A percentile compares a stretch with the other conserved stretches of the same genome.
phyloP scores from a whole-genome alignment of 1,284 basidiomycete species.

The Ceratobasidium sp. region DNA sequence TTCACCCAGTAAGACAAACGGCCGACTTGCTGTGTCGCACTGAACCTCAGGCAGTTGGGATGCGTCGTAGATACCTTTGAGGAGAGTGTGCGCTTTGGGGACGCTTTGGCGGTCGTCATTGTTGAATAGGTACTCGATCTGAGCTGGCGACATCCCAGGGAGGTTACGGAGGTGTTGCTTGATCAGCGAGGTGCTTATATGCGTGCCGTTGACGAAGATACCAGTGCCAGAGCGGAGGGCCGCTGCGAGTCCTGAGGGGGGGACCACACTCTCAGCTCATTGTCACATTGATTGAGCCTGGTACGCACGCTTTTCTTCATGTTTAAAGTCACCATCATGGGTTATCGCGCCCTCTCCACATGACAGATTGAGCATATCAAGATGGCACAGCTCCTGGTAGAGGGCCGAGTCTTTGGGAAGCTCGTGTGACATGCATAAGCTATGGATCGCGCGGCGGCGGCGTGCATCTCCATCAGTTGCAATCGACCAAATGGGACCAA shows the following conservation, averaged over 20 bases:
- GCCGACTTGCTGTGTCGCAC: background rate
- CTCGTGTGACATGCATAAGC: background rate
- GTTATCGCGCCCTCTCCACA: background rate
- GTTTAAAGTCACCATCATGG: slow-evolving; percentile 25
- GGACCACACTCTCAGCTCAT: background rate
- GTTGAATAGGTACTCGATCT: background rate
- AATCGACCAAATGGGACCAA: slow-evolving; percentile 2
- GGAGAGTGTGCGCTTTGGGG: slow-evolving; percentile 4
- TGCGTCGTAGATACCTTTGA: background rate
- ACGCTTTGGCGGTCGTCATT: slow-evolving; percentile 1
- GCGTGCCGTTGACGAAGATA: background rate
- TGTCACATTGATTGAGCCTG: background rate
- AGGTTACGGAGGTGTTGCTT: no score
- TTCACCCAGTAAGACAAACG: slow-evolving; percentile 5
- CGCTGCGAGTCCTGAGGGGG: background rate
- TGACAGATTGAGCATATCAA: background rate
- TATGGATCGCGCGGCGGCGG: background rate
- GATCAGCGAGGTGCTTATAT: background rate
- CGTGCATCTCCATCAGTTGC: slow-evolving; percentile 10
- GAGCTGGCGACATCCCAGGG: background rate
- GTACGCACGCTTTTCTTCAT: slow-evolving; percentile 10
- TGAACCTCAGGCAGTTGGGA: background rate
- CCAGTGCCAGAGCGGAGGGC: background rate
- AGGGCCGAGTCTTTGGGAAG: background rate
- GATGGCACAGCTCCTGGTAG: background rate